These are phyloP conservation scores for Pseudocercospora pini-densiflorae DNA, from an alignment of 2,329 filamentous ascomycete genomes.

Conservation along the genomic window DNA sequence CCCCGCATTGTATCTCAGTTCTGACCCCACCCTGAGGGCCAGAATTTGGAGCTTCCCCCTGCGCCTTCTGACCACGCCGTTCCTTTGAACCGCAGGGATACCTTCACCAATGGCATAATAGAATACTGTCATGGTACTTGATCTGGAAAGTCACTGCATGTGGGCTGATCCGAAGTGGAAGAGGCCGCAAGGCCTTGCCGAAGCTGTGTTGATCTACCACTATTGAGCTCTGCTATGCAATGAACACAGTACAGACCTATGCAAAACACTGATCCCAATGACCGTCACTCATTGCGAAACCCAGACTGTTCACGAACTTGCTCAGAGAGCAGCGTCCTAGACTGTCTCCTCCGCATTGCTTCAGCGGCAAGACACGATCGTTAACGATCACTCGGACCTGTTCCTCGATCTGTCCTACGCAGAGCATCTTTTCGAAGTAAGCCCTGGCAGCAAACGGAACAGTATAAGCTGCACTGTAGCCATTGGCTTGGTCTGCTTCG, in stretches of 20 bases:
- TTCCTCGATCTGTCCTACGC: conserved; percentile 64
- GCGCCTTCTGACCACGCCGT: neutral
- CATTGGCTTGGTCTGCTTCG: conserved; percentile 60
- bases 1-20: neutral
- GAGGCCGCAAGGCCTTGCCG: neutral
- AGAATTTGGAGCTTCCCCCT: neutral
- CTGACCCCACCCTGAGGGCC: neutral
- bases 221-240: neutral
- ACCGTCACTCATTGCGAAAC: conserved; percentile 74
- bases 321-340: conserved; percentile 72
- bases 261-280: conserved; percentile 69
- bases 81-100: conserved; percentile 7
- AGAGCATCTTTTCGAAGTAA: conserved; percentile 88
- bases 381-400: conserved; percentile 81
- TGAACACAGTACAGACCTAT: neutral
- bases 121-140: neutral
- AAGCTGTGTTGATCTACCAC: neutral
- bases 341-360: conserved; percentile 70
- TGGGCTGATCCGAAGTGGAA: neutral
- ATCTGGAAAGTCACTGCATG: no score
- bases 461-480: conserved; percentile 76
- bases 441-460: conserved; percentile 81
- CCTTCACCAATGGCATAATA: neutral
- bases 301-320: conserved; percentile 74
- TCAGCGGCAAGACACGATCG: conserved; percentile 75